Conservation (phyloP, 306 rosid genomes). For the Trifolium dubium region DNA sequence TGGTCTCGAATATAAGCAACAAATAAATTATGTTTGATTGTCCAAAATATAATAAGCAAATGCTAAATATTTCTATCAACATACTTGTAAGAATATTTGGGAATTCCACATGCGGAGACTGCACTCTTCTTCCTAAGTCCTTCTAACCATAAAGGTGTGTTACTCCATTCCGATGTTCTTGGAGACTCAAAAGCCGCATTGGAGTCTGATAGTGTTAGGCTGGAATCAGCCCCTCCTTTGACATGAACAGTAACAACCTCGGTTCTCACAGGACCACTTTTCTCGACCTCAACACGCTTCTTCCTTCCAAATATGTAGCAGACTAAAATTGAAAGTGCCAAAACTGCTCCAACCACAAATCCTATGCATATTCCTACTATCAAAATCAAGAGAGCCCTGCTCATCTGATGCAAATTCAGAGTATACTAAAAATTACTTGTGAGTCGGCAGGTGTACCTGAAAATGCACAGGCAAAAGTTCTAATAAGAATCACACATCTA, state of each 20-base stretch:
- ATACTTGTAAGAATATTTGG: slow-evolving; percentile 90
- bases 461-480: slow-evolving; percentile 23
- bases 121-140: slow-evolving; percentile 72
- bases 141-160: slow-evolving; percentile 73
- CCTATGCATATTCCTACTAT: slow-evolving; percentile 74
- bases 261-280: slow-evolving; percentile 61
- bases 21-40: no score
- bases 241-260: slow-evolving; percentile 54
- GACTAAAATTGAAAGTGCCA: slow-evolving; percentile 58
- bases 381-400: slow-evolving; percentile 40
- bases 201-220: slow-evolving; percentile 65
- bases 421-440: slow-evolving; percentile 24
- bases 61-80: not conserved
- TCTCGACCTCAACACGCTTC: slow-evolving; percentile 58
- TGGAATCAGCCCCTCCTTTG: slow-evolving; percentile 63
- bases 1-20: no score
- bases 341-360: slow-evolving; percentile 70
- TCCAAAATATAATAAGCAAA: no score
- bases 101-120: slow-evolving; percentile 87
- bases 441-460: slow-evolving; percentile 41
- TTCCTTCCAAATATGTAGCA: slow-evolving; percentile 60
- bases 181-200: slow-evolving; percentile 78
- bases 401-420: slow-evolving; percentile 45
- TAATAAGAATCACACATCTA: not conserved
- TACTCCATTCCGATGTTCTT: slow-evolving; percentile 71